Percentiles rank a stretch among this genome's conserved stretches.
Conservation (phyloP, 2,329 filamentous ascomycete genomes). For the Talaromyces sp. region DNA sequence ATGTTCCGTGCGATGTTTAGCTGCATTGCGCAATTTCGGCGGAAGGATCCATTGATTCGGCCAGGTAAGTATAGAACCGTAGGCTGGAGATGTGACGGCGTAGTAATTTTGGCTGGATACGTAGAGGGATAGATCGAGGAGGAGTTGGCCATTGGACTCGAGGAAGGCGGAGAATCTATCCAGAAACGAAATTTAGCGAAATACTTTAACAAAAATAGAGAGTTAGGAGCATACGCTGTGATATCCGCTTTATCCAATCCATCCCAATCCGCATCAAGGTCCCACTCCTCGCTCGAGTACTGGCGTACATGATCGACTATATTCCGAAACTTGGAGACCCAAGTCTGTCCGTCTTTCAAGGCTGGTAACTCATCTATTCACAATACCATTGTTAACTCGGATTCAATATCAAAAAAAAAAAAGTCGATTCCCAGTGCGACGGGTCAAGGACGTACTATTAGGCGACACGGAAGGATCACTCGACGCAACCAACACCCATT, state of each 20-base stretch:
- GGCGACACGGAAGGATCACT: slow-evolving; percentile 71
- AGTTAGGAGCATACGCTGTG: slow-evolving; percentile 45
- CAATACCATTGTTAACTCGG: neutral
- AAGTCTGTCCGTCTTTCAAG: slow-evolving; percentile 54
- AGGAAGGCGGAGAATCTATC: slow-evolving; percentile 63
- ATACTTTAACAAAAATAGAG: no score
- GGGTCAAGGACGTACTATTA: slow-evolving; percentile 56
- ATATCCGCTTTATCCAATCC: slow-evolving; percentile 49
- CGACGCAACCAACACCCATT: slow-evolving; percentile 71
- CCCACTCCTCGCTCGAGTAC: slow-evolving; percentile 49
- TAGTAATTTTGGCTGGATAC: slow-evolving; percentile 87
- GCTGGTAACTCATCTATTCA: slow-evolving; percentile 56
- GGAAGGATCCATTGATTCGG: slow-evolving; percentile 86
- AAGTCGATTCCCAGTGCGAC: no score
- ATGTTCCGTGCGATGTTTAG: slow-evolving; percentile 67
- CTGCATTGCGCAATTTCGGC: slow-evolving; percentile 67
- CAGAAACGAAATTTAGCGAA: neutral
- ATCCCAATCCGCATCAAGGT: slow-evolving; percentile 47
- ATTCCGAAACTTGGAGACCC: slow-evolving; percentile 55
- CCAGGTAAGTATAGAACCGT: slow-evolving; percentile 76
- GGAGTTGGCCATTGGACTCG: slow-evolving; percentile 68
- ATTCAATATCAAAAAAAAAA: neutral
- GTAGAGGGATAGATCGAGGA: slow-evolving; percentile 85
- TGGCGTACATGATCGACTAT: slow-evolving; percentile 53
- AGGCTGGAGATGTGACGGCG: slow-evolving; percentile 72